Evolutionary conservation across 805 yeast genomes (phyloP).

Genomic region (Myxozyma vanderwaltii): DNA sequence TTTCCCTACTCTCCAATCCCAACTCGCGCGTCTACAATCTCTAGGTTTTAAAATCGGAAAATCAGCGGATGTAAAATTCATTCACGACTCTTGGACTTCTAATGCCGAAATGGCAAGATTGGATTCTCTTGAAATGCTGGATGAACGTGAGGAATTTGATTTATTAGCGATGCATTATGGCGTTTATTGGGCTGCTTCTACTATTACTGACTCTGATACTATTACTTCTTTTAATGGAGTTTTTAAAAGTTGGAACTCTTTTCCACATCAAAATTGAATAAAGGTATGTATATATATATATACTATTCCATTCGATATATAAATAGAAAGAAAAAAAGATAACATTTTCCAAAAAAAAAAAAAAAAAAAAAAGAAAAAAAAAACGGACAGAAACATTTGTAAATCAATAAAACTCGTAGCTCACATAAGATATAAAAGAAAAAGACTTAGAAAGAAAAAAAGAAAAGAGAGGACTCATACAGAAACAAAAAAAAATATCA

Average conservation of each 20-base stretch:
- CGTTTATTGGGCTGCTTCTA: constrained; percentile 43
- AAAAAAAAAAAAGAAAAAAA: too few species aligned
- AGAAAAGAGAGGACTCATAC: too few species aligned
- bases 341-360: too few species aligned
- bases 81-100: constrained; percentile 50
- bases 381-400: too few species aligned
- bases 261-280: too few species aligned
- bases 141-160: constrained; percentile 72
- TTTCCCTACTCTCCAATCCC: constrained; percentile 52
- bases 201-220: not conserved
- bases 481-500: too few species aligned
- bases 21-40: constrained; percentile 44
- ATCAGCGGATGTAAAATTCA: constrained; percentile 52
- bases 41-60: constrained; percentile 37
- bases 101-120: constrained; percentile 50
- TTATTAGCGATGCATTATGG: constrained; percentile 66
- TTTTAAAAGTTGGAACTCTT: constrained; percentile 1
- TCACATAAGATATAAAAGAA: too few species aligned
- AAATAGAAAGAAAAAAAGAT: too few species aligned
- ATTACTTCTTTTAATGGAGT: not conserved
- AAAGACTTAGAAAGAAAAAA: too few species aligned
- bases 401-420: too few species aligned
- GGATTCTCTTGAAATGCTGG: constrained; percentile 62
- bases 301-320: too few species aligned
- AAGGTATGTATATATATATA: too few species aligned